Evolutionary conservation across 495 filamentous ascomycete genomes (phyloP), one percentile per base, ranked within the genome.

Genomic region (Penicillium pancosmium): DNA sequence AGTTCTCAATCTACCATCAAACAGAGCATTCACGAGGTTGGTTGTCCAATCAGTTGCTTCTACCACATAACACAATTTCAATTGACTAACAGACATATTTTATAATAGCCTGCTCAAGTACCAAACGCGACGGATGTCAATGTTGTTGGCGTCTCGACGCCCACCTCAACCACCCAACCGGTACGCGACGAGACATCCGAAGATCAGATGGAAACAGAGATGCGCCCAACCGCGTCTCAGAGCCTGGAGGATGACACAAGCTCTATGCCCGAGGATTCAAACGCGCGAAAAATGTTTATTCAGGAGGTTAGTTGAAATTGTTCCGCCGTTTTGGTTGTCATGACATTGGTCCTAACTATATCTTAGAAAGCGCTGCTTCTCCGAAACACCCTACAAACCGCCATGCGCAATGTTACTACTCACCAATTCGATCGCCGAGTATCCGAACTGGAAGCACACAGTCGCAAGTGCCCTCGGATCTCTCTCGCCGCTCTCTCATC

Each of bases 341-440:
- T 15, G 0, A 4, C 27, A 41, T 25, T 23, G 35, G 25, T 48
- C 43, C 54, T 57, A 48, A 66, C 54, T 13, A 52, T 60, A 9
- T 27, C 21, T 50, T 23, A 80, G 77, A 78, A 78, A 78, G 77
- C 77, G 46, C 65, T 46, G 38, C 70, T 78, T n/a, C 74, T 78
- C 56, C 75, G 73, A 33, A 75, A 58, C 56, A 69, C 72, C 57
- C 65, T 80, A 36, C 77, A 78, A 68, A 73, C 63, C 44, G 77
- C 77, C 43, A 80, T 78, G 77, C 75, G 72, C 53, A 73, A 74
- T 48, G 71, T 75, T 13, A 62, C 63, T 50, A 69, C 74, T 52
- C 69, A 77, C 52, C 72, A 77, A 56, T 73, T 80, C 50, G 77
- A 80, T 56, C 77, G 77, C 11, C 68, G 74, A n/a, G 52, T 80